Evolutionary conservation across 108 stramenopile species (phyloP).

Genomic region (Discostella pseudostelligera): DNA sequence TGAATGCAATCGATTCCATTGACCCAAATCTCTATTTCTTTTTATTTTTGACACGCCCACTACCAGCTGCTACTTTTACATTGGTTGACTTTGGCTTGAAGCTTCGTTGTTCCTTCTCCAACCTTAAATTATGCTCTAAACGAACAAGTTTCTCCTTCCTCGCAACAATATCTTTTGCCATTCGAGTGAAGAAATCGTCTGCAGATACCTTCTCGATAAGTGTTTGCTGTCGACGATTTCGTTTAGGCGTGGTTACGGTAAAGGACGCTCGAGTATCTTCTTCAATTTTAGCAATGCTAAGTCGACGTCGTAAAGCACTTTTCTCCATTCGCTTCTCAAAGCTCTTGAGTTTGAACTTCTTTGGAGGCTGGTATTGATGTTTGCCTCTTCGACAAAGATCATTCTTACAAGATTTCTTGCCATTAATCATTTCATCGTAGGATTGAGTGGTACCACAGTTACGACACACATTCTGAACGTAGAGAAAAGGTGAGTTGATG

Average conservation of each 20-base stretch:
- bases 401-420: slow-evolving; percentile 5
- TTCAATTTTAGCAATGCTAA: slow-evolving; percentile 3
- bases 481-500: neutral
- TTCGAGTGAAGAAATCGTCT: slow-evolving; percentile 15
- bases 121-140: slow-evolving; percentile 7
- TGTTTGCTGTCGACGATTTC: slow-evolving; percentile 11
- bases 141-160: slow-evolving; percentile 12
- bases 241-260: neutral
- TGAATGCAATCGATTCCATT: too few relatives aligned
- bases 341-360: neutral
- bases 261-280: slow-evolving; percentile 8
- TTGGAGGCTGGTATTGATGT: slow-evolving; percentile 4
- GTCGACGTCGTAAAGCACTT: slow-evolving; percentile 13
- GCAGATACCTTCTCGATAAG: slow-evolving; percentile 6
- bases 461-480: slow-evolving; percentile 9
- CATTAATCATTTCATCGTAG: slow-evolving; percentile 10
- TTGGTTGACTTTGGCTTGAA: slow-evolving; percentile 7
- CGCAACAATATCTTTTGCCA: slow-evolving; percentile 14
- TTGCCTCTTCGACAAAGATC: slow-evolving; percentile 10
- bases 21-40: too few relatives aligned
- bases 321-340: slow-evolving; percentile 15
- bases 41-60: too few relatives aligned
- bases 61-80: neutral
- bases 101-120: slow-evolving; percentile 8
- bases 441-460: slow-evolving; percentile 18